A percentile compares a stretch with the other conserved stretches of the same genome.
phyloP scores from a whole-genome alignment of 805 yeast species.

The Candida methanosorbosa region DNA sequence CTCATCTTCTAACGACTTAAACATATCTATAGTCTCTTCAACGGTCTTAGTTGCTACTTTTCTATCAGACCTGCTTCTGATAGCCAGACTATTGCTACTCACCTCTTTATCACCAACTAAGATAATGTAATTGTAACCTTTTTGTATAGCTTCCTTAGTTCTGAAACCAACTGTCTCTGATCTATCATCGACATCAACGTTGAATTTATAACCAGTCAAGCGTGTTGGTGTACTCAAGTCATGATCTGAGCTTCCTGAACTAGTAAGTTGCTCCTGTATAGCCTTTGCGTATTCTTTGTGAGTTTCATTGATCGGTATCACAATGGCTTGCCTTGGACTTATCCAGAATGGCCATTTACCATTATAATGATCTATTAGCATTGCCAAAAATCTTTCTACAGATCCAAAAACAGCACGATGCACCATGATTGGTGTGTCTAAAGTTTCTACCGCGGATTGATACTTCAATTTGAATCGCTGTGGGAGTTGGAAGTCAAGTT shows the following conservation, averaged over 20 bases:
- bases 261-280: conserved; percentile 38
- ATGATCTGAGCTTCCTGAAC: conserved; percentile 13
- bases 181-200: conserved; percentile 69
- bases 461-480: conserved; percentile 70
- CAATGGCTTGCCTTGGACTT: conserved; percentile 81
- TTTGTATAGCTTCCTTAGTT: conserved; percentile 66
- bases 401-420: conserved; percentile 97
- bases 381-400: conserved; percentile 84
- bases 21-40: conserved; percentile 44
- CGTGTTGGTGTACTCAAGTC: conserved; percentile 37
- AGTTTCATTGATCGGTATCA: conserved; percentile 68
- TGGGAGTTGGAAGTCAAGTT: conserved; percentile 92
- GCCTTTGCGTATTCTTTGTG: conserved; percentile 48
- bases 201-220: conserved; percentile 50
- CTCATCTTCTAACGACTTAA: conserved; percentile 43
- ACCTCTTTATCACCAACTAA: conserved; percentile 85
- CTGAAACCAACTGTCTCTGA: conserved; percentile 73
- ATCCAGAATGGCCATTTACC: conserved; percentile 99
- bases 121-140: conserved; percentile 73
- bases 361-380: conserved; percentile 78
- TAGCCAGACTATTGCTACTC: conserved; percentile 45
- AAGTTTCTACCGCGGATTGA: conserved; percentile 40
- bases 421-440: conserved; percentile 79
- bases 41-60: conserved; percentile 33
- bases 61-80: conserved; percentile 50